Base-by-base conservation (phyloP, 2,329 filamentous ascomycete genomes). In the Ilyonectria destructans region DNA sequence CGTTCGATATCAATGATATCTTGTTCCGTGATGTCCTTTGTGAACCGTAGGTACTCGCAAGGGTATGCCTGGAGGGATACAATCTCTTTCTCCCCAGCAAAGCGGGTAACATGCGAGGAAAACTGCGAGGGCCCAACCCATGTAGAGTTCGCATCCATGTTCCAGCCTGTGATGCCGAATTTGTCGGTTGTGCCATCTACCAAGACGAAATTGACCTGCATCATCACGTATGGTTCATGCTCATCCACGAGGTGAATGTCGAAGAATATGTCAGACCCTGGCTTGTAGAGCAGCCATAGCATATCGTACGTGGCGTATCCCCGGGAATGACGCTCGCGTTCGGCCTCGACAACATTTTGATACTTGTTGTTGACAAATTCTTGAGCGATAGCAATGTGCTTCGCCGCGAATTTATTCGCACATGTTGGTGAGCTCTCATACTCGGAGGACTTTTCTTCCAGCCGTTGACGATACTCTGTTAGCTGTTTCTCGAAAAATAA, bases 281-380 rank as follows among this genome's bases (percentile, higher is more conserved):
- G 70, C 33, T 67, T 69, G 60, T 59, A 72, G 3, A 72, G 63
- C 2, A 72, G 66, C 70, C 70, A 72, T 7, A 72, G 65, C 68
- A 72, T 72, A 48, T 70, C 68, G 26, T 63, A 72, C 1, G 70
- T 70, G 15, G 52, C 62, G 17, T 40, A 60, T 9, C 68, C 70
- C 13, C 65, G 40, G 6, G 62, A 23, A 31, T 72, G 55, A 17
- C 64, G 60, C 35, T 67, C 49, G 45, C 65, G 56, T 49, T 71
- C 54, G 10, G 49, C 69, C 23, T 58, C 63, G 9, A 59, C 70
- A 4, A 33, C 62, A 19, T 7, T 43, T 49, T 58, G 54, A n/a
- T n/a, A 31, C 35, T 8, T 59, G 45, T 21, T 66, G 46, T 17
- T 51, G 6, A 71, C 66, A 17, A 74, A 59, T 12, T 69, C 65